Conservation (phyloP, 1,139 yeast species). For the Geotrichum cucujoidarum region DNA sequence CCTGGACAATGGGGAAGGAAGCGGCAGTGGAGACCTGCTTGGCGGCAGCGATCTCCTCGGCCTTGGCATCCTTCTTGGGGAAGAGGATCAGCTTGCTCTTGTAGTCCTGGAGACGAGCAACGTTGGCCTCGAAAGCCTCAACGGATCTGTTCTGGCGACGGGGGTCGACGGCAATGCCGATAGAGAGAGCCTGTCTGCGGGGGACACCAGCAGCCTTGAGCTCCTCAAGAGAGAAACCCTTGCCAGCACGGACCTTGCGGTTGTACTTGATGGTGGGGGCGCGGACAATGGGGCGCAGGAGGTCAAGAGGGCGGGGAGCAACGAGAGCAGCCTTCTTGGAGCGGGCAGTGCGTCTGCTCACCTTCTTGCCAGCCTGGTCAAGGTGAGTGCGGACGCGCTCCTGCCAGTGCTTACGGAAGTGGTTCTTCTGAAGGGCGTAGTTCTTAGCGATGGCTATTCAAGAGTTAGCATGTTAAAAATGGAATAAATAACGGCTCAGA, state of each 20-base stretch:
- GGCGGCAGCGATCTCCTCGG: constrained; percentile 64
- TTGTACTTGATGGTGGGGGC: constrained; percentile 98
- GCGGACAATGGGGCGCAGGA: constrained; percentile 96
- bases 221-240: constrained; percentile 98
- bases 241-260: constrained; percentile 99
- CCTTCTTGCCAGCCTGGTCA: constrained; percentile 99
- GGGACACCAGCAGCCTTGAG: constrained; percentile 96
- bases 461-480: too few relatives aligned
- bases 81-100: constrained; percentile 90
- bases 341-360: constrained; percentile 92
- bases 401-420: constrained; percentile 98
- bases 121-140: constrained; percentile 92
- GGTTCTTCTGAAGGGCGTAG: constrained; percentile 61
- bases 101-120: constrained; percentile 95
- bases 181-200: constrained; percentile 94
- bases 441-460: constrained; percentile 99
- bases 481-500: too few relatives aligned
- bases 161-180: constrained; percentile 99
- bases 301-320: constrained; percentile 97
- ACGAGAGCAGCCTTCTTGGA: constrained; percentile 88
- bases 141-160: constrained; percentile 98
- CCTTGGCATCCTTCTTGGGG: constrained; percentile 60
- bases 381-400: constrained; percentile 98
- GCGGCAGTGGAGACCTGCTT: constrained; percentile 68
- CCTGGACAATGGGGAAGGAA: constrained; percentile 88